Conservation (phyloP, 2,329 filamentous ascomycete species). For the Sclerotinia sclerotiorum region DNA sequence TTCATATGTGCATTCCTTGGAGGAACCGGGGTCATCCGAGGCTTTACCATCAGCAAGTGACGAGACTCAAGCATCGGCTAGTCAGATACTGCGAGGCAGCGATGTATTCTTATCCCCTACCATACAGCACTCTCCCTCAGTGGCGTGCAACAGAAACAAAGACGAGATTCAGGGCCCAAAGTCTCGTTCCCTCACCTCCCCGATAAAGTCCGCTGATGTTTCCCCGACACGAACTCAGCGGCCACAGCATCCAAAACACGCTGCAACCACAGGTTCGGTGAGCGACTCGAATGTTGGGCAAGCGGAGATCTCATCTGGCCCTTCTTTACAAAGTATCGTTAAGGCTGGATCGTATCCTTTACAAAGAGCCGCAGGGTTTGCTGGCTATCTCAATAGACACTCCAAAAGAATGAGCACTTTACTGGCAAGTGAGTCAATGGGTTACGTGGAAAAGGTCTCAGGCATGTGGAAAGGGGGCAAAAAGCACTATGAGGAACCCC, state of each 20-base stretch:
- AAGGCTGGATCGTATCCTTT: slow-evolving; percentile 71
- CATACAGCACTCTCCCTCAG: slow-evolving; percentile 51
- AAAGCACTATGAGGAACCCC: slow-evolving; percentile 76
- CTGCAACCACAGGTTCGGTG: slow-evolving; percentile 34
- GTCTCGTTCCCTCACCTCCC: slow-evolving; percentile 31
- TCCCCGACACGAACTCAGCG: slow-evolving; percentile 22
- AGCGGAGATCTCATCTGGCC: slow-evolving; percentile 46
- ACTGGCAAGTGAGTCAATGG: slow-evolving; percentile 88
- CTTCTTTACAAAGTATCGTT: slow-evolving; percentile 57
- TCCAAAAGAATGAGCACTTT: slow-evolving; percentile 80
- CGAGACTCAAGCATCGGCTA: slow-evolving; percentile 76
- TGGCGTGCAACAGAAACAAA: slow-evolving; percentile 28
- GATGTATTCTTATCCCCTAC: slow-evolving; percentile 85
- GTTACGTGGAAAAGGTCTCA: slow-evolving; percentile 93
- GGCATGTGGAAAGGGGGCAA: slow-evolving; percentile 94
- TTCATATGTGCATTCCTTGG: slow-evolving; percentile 72
- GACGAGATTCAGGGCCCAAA: slow-evolving; percentile 26
- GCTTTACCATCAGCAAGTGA: slow-evolving; percentile 68
- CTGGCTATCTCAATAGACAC: slow-evolving; percentile 76
- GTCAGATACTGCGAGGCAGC: slow-evolving; percentile 83
- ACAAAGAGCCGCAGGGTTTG: slow-evolving; percentile 78
- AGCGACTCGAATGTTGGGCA: slow-evolving; percentile 30
- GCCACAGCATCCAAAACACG: slow-evolving; percentile 26
- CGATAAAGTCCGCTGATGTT: slow-evolving; percentile 25
- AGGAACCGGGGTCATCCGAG: slow-evolving; percentile 73